phyloP scores from a whole-genome alignment of 176 grass and related monocot genomes.

The Aegilops sharonensis region DNA sequence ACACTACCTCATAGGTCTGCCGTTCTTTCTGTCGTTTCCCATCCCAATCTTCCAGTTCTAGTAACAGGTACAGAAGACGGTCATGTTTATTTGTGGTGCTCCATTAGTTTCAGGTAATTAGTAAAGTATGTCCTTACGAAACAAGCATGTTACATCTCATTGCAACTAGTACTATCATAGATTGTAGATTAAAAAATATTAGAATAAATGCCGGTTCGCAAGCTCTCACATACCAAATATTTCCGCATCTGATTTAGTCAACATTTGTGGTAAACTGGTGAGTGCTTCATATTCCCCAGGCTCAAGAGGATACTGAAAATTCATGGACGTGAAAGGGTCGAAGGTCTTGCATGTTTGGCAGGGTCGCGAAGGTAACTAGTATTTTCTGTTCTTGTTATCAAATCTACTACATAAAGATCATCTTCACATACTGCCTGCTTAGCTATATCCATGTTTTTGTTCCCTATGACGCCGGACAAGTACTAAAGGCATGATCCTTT shows the following conservation, averaged over 20 bases:
- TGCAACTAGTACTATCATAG: too few species aligned
- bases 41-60: not conserved
- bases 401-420: too few species aligned
- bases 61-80: not conserved
- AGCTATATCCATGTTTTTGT: too few species aligned
- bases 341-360: not conserved
- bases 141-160: too few species aligned
- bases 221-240: too few species aligned
- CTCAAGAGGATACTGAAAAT: not conserved
- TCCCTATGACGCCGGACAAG: too few species aligned
- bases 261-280: not conserved
- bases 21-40: not conserved
- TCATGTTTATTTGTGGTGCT: not conserved
- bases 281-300: not conserved
- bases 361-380: too few species aligned
- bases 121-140: not conserved
- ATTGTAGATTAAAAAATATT: too few species aligned
- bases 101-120: not conserved
- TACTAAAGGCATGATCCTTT: too few species aligned
- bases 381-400: too few species aligned
- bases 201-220: too few species aligned
- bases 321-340: not conserved
- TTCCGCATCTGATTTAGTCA: not conserved
- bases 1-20: not conserved
- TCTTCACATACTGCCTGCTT: too few species aligned